Conservation (phyloP, 2,329 filamentous ascomycete species). For the Ilyonectria mors-panacis region DNA sequence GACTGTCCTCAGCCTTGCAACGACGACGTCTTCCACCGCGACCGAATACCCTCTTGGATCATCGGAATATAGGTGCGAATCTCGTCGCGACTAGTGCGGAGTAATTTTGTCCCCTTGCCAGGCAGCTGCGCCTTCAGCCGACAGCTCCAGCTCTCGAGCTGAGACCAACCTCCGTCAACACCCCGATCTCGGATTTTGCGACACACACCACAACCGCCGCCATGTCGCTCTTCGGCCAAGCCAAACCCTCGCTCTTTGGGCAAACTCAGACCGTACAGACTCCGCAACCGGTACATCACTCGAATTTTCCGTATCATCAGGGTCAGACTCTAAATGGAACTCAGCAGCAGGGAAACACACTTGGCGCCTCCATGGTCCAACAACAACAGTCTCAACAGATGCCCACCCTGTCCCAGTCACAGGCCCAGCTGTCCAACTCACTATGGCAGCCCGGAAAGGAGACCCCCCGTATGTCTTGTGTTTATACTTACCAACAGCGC, state of each 20-base stretch:
- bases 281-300: conserved; percentile 47
- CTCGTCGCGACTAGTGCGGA: not conserved
- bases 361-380: conserved; percentile 53
- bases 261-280: conserved; percentile 55
- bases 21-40: not conserved
- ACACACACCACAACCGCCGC: conserved; percentile 27
- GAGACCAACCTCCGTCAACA: conserved; percentile 22
- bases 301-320: conserved; percentile 26
- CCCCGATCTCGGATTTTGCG: conserved; percentile 32
- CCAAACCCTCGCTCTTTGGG: conserved; percentile 58
- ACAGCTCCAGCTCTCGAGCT: conserved; percentile 31
- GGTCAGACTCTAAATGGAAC: conserved; percentile 44
- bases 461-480: conserved; percentile 60
- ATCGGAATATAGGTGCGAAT: not conserved
- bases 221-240: conserved; percentile 59
- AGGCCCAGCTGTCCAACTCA: conserved; percentile 64
- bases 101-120: not conserved
- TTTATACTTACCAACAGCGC: conserved; percentile 4
- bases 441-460: conserved; percentile 69
- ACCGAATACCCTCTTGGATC: conserved; percentile 4
- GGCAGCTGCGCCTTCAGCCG: conserved; percentile 19
- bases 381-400: conserved; percentile 60
- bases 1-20: conserved; percentile 38
- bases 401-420: conserved; percentile 60
- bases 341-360: conserved; percentile 55